Percentiles rank a stretch among this genome's conserved stretches.
phyloP scores from a whole-genome alignment of 1,284 basidiomycete genomes.

The Somion occarium region DNA sequence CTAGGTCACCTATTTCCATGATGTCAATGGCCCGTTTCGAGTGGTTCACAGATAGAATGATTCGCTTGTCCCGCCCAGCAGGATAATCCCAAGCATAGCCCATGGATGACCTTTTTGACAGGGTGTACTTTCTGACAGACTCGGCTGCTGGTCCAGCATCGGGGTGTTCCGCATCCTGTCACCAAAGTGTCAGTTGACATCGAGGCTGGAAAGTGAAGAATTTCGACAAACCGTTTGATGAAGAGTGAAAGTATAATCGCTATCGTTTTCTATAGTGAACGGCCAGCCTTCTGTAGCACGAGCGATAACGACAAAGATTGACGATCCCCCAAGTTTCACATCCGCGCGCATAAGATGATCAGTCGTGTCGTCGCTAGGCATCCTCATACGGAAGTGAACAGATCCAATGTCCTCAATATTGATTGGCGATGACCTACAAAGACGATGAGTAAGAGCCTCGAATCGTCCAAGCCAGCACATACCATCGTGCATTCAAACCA shows the following conservation, averaged over 20 bases:
- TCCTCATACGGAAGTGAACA: conserved; percentile 72
- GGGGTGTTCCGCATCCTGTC: conserved; percentile 47
- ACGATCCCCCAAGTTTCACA: conserved; percentile 82
- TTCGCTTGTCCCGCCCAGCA: conserved; percentile 78
- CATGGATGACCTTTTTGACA: conserved; percentile 53
- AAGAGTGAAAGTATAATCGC: conserved; percentile 68
- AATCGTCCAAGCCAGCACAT: conserved; percentile 19
- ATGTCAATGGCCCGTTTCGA: conserved; percentile 81
- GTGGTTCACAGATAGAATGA: conserved; percentile 66
- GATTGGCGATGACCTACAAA: conserved; percentile 85
- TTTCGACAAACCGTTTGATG: conserved; percentile 63
- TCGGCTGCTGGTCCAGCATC: conserved; percentile 32
- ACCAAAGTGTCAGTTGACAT: conserved; percentile 4
- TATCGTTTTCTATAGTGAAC: conserved; percentile 88
- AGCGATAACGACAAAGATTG: conserved; percentile 81
- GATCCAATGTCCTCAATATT: conserved; percentile 90
- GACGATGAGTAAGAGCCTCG: not conserved
- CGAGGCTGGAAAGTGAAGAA: not conserved
- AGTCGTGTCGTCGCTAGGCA: conserved; percentile 32
- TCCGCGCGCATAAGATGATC: conserved; percentile 78
- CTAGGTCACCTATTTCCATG: conserved; percentile 92
- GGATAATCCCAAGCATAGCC: conserved; percentile 96
- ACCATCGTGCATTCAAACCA: conserved; percentile 86
- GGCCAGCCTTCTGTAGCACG: conserved; percentile 80
- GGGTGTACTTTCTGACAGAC: conserved; percentile 43